Evolutionary conservation across 306 rosid species (phyloP), one percentile per base, ranked within the genome.

Genomic region (Quercus glauca): DNA sequence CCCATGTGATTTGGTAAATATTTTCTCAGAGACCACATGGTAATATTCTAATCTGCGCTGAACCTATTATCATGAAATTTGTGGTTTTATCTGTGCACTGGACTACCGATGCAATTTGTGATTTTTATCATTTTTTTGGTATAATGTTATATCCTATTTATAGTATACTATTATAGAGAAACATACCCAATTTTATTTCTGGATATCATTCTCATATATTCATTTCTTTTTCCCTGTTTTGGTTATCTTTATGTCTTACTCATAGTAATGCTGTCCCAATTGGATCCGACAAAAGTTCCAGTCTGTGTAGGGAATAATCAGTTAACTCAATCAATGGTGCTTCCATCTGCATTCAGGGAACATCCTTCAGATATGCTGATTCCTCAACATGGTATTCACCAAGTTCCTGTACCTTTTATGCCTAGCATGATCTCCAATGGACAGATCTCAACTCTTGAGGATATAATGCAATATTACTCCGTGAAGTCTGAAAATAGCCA

Each of bases 371-470:
- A 80, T 77, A 72, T 69, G 55, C 21, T 75, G 73, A 21, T 8
- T 58, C 53, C 81, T 67, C 82, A 26, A 19, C 57, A 56, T 75
- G 17, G 18, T 35, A 45, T 76, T 68, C 77, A 56, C 25, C 79
- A 63, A 71, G 70, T 55, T 74, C 35, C 72, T 8, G 63, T 76
- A 56, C 28, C 21, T 80, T 37, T 37, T 7, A 8, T 41, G 45
- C 45, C 45, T 8, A 41, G 12, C 45, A 41, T 41, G 45, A 41
- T 41, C 12, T 41, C 45, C 45, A 41, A 8, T 41, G 45, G 45
- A 41, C 45, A 41, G 45, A 41, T 8, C 45, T 41, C 45, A 41
- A 8, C 45, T 41, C 45, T 41, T 41, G 45, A 8, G 45, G 45
- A 41, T 41, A 41, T 2, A 41, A 8, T 41, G 45, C 45, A 8